Evolutionary conservation across 805 yeast species (phyloP).

Genomic region (Dipodascopsis uninucleata): DNA sequence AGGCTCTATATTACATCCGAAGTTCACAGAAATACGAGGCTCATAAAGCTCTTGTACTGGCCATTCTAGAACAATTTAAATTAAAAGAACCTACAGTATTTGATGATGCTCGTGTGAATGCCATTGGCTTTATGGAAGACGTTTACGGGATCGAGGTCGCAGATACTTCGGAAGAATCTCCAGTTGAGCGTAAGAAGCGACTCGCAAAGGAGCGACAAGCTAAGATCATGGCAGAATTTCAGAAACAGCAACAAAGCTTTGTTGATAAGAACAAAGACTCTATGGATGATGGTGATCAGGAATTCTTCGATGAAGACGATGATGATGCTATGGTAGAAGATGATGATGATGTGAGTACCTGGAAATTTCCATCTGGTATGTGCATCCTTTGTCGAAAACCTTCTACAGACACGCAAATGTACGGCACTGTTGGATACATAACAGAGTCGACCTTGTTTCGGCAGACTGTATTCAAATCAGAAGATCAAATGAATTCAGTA

Average conservation of each 20-base stretch:
- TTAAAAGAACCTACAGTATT: conserved; percentile 25
- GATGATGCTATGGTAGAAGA: conserved; percentile 41
- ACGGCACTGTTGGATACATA: conserved; percentile 68
- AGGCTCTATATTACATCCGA: conserved; percentile 12
- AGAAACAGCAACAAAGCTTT: conserved; percentile 74
- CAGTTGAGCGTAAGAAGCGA: conserved; percentile 57
- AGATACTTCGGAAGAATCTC: conserved; percentile 36
- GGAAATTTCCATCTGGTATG: conserved; percentile 70
- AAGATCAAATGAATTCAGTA: conserved; percentile 62
- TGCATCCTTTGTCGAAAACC: conserved; percentile 84
- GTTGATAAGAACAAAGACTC: conserved; percentile 49
- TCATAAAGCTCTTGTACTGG: conserved; percentile 18
- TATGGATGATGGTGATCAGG: conserved; percentile 28
- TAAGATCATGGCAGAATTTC: conserved; percentile 71
- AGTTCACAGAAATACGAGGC: conserved; percentile 6
- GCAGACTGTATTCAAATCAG: conserved; percentile 57
- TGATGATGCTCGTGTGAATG: conserved; percentile 21
- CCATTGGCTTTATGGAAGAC: conserved; percentile 2
- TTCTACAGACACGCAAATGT: conserved; percentile 57
- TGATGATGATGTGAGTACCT: conserved; percentile 34
- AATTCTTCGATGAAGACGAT: too few species aligned
- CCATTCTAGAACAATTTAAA: conserved; percentile 22
- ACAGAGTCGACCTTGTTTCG: conserved; percentile 59
- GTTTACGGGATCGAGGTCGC: conserved; percentile 29
- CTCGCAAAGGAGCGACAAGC: conserved; percentile 67